Percentiles rank a stretch among this genome's conserved stretches.
These are phyloP conservation scores for Suillus clintonianus DNA, from an alignment of 768 basidiomycete genomes.

Conservation along the genomic window DNA sequence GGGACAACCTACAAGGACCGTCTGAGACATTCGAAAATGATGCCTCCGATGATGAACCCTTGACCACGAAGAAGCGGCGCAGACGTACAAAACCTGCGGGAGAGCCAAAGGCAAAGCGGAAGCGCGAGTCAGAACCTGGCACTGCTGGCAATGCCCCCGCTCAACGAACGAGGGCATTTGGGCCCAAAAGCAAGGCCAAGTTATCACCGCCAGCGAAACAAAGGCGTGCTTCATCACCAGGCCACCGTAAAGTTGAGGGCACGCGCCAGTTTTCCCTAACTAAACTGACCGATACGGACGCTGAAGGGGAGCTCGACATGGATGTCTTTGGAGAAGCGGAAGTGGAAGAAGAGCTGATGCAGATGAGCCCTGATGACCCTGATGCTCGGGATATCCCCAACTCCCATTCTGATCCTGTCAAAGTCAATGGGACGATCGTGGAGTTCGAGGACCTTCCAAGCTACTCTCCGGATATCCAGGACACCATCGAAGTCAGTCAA, in stretches of 20 bases:
- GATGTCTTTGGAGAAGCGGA: slow-evolving; percentile 36
- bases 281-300: slow-evolving; percentile 31
- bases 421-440: slow-evolving; percentile 8
- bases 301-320: slow-evolving; percentile 34
- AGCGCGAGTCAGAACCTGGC: background rate
- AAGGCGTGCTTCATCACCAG: slow-evolving; percentile 32
- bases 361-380: slow-evolving; percentile 20
- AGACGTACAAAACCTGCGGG: slow-evolving; percentile 11
- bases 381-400: slow-evolving; percentile 11
- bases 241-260: slow-evolving; percentile 17
- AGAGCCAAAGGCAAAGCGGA: slow-evolving; percentile 9
- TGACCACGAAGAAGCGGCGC: slow-evolving; percentile 26
- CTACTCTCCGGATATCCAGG: slow-evolving; percentile 9
- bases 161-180: background rate
- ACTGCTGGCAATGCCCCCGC: background rate
- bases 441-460: slow-evolving; percentile 27
- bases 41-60: slow-evolving; percentile 16
- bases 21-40: slow-evolving; percentile 9
- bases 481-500: slow-evolving; percentile 35
- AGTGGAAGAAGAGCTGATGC: slow-evolving; percentile 36
- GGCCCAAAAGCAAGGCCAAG: slow-evolving; percentile 7
- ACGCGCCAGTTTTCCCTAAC: slow-evolving; percentile 24
- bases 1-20: slow-evolving; percentile 7
- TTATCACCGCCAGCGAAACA: slow-evolving; percentile 16
- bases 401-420: background rate